Conservation (phyloP, 345 rosid genomes). For the Limnanthes douglasii region DNA sequence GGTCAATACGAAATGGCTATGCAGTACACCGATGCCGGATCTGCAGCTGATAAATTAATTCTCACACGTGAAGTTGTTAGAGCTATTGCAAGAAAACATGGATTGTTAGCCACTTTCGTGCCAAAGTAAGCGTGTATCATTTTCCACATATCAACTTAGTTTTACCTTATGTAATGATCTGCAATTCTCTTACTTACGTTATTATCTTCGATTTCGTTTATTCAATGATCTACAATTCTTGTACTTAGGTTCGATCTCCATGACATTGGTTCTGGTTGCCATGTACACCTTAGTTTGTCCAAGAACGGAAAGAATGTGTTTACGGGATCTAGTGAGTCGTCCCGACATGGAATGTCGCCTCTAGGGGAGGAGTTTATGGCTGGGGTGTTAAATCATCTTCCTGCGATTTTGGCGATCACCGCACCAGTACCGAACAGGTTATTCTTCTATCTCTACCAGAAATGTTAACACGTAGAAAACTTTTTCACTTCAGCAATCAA, state of each 20-base stretch:
- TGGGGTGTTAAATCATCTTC: conserved; percentile 78
- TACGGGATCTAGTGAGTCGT: conserved; percentile 44
- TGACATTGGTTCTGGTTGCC: conserved; percentile 93
- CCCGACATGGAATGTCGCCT: conserved; percentile 62
- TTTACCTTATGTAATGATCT: conserved; percentile 2
- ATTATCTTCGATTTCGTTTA: neutral
- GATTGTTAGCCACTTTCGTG: conserved; percentile 68
- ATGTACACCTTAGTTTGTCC: conserved; percentile 84
- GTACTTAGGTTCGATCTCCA: conserved; percentile 51
- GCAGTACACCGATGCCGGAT: conserved; percentile 35
- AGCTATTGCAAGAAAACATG: conserved; percentile 76
- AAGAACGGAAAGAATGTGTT: conserved; percentile 68
- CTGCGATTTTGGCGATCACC: conserved; percentile 71
- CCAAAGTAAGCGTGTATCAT: conserved; percentile 65
- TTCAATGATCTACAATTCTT: conserved; percentile 1
- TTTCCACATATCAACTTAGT: neutral
- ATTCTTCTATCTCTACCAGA: no score
- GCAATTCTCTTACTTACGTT: conserved; percentile 26
- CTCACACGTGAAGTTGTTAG: conserved; percentile 68
- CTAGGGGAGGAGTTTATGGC: conserved; percentile 80
- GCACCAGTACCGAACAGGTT: conserved; percentile 95
- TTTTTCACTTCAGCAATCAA: no score
- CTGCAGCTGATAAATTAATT: conserved; percentile 73
- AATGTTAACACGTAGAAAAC: no score
- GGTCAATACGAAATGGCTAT: conserved; percentile 84